These are phyloP conservation scores for Mycena vulgaris DNA, from an alignment of 768 basidiomycete genomes.

Conservation along the genomic window DNA sequence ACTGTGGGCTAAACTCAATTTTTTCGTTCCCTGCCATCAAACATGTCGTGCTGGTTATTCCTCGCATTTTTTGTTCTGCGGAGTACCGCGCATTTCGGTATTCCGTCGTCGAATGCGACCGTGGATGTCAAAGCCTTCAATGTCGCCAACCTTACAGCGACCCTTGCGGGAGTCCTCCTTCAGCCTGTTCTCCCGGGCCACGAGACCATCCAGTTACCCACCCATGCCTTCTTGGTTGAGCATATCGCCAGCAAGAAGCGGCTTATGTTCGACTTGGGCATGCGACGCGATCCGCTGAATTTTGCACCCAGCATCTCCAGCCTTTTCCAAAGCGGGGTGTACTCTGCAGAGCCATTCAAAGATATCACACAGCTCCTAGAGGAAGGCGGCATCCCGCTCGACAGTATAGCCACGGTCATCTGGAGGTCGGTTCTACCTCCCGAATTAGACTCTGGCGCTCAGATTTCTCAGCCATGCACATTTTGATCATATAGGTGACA, in stretches of 20 bases:
- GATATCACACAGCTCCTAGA: conserved; percentile 33
- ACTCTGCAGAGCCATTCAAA: conserved; percentile 24
- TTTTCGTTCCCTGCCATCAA: too few relatives aligned
- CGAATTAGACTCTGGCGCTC: background rate
- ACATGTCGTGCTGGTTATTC: conserved; percentile 7
- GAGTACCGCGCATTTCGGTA: conserved; percentile 1
- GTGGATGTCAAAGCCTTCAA: conserved; percentile 35
- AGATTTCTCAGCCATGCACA: conserved; percentile 26
- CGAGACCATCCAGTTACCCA: conserved; percentile 9
- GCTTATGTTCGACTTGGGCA: conserved; percentile 36
- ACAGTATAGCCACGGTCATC: conserved; percentile 32
- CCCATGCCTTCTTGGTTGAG: conserved; percentile 34
- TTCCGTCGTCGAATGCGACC: conserved; percentile 16
- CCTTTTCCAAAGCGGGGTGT: conserved; percentile 13
- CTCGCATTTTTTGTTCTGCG: conserved; percentile 6
- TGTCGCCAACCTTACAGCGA: conserved; percentile 26
- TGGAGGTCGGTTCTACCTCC: conserved; percentile 22
- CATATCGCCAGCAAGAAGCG: conserved; percentile 21
- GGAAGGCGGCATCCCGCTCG: conserved; percentile 30
- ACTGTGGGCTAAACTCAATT: too few relatives aligned
- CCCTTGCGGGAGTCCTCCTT: conserved; percentile 4
- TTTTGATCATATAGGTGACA: conserved; percentile 8
- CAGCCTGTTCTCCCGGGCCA: conserved; percentile 27
- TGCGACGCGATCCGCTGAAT: conserved; percentile 21
- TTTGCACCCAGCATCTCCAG: conserved; percentile 26